These are phyloP conservation scores for Oxyria digyna DNA, from an alignment of 148 eudicot genomes.

Conservation along the genomic window DNA sequence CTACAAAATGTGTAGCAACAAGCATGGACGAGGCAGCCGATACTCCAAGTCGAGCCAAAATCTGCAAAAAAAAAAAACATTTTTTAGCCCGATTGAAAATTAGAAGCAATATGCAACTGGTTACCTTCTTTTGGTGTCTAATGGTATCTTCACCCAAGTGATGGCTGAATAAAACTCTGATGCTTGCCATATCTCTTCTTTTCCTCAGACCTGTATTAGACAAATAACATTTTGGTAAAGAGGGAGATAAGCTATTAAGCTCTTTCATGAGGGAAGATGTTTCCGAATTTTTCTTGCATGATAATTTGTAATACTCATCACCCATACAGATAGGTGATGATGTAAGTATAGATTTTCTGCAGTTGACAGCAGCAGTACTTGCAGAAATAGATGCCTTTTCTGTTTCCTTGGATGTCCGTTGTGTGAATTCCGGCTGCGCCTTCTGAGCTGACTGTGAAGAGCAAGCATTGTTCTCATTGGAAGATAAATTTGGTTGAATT, in stretches of 20 bases:
- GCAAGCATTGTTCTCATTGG: slow-evolving; percentile 12
- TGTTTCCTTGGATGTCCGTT: slow-evolving; percentile 22
- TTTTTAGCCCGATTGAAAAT: no score
- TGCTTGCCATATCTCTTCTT: slow-evolving; percentile 50
- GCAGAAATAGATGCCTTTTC: slow-evolving; percentile 17
- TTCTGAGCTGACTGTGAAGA: slow-evolving; percentile 15
- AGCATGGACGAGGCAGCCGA: slow-evolving; percentile 19
- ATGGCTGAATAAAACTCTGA: slow-evolving; percentile 73
- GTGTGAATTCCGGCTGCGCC: background rate
- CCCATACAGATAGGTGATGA: slow-evolving; percentile 77
- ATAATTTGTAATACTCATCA: slow-evolving; percentile 53
- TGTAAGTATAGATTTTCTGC: slow-evolving; percentile 28
- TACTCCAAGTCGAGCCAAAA: slow-evolving; percentile 25
- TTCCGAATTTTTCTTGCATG: slow-evolving; percentile 46
- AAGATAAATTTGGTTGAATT: slow-evolving; percentile 10
- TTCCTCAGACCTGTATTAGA: slow-evolving; percentile 38
- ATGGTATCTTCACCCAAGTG: slow-evolving; percentile 66
- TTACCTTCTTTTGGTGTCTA: slow-evolving; percentile 82
- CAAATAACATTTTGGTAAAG: slow-evolving; percentile 17
- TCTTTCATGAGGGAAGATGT: slow-evolving; percentile 40
- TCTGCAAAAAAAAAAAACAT: slow-evolving; percentile 20
- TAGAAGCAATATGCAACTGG: no score
- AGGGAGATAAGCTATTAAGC: slow-evolving; percentile 26
- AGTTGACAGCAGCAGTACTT: slow-evolving; percentile 33
- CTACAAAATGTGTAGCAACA: slow-evolving; percentile 57